phyloP scores from a whole-genome alignment of 345 rosid genomes.

The Fremontodendron californicum region DNA sequence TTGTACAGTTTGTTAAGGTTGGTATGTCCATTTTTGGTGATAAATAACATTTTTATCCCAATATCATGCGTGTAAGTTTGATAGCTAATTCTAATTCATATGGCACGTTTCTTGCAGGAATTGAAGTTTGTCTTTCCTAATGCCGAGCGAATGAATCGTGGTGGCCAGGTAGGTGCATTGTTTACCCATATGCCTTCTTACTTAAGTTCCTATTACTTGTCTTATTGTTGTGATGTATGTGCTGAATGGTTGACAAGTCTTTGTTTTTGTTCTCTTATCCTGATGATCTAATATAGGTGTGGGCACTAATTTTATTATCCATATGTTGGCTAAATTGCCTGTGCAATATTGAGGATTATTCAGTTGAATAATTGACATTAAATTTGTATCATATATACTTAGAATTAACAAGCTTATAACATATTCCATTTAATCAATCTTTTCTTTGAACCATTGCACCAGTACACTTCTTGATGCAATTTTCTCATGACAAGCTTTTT shows the following conservation, averaged over 20 bases:
- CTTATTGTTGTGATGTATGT: neutral
- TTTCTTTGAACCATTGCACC: neutral
- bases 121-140: slow-evolving; percentile 81
- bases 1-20: slow-evolving; percentile 75
- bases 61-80: no score
- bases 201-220: neutral
- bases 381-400: neutral
- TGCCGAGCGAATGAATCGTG: slow-evolving; percentile 74
- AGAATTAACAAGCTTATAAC: neutral
- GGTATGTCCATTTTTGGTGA: neutral
- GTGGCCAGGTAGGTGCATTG: slow-evolving; percentile 60
- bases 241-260: neutral
- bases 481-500: neutral
- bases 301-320: neutral
- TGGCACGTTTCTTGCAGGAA: slow-evolving; percentile 47
- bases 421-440: neutral
- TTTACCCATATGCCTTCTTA: neutral
- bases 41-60: no score
- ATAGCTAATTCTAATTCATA: neutral
- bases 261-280: neutral
- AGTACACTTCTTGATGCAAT: neutral
- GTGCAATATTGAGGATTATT: neutral
- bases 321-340: neutral
- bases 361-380: neutral
- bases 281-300: neutral